Evolutionary conservation across 495 filamentous ascomycete species (phyloP).

Genomic region (Hypoxylon lienhwacheense): DNA sequence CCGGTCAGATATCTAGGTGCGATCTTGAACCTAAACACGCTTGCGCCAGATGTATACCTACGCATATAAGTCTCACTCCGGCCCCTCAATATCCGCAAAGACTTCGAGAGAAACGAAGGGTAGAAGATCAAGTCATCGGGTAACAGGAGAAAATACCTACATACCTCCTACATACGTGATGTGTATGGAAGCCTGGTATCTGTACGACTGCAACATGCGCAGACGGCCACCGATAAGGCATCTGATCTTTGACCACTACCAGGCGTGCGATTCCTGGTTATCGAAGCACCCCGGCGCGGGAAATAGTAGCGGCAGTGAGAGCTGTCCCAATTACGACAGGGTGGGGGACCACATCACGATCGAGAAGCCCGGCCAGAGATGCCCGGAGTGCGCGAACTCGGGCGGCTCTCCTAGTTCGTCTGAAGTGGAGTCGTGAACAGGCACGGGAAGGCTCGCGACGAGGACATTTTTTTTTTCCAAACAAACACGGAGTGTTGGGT

Average conservation of each 20-base stretch:
- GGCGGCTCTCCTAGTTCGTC: slow-evolving; percentile 18
- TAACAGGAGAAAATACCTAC: not conserved
- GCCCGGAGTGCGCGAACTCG: slow-evolving; percentile 14
- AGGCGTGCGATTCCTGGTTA: slow-evolving; percentile 14
- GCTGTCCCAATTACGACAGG: not conserved
- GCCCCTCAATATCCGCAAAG: no score
- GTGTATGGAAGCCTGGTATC: slow-evolving; percentile 15
- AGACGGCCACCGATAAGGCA: slow-evolving; percentile 7
- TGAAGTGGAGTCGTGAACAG: no score
- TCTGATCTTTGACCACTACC: slow-evolving; percentile 9
- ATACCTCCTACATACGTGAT: no score
- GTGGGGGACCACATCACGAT: slow-evolving; percentile 2
- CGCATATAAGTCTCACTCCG: not conserved
- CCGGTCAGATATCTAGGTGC: not conserved
- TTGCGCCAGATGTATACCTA: not conserved
- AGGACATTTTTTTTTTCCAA: not conserved
- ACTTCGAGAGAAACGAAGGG: no score
- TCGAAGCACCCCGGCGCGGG: not conserved
- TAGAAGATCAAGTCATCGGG: not conserved
- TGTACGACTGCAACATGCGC: slow-evolving; percentile 15
- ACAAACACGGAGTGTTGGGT: no score
- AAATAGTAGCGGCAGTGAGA: slow-evolving; percentile 3
- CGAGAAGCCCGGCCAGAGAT: slow-evolving; percentile 11
- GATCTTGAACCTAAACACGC: not conserved
- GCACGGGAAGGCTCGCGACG: not conserved